phyloP scores from a whole-genome alignment of 768 basidiomycete species.

The Chalciporus pseudorubinellus region DNA sequence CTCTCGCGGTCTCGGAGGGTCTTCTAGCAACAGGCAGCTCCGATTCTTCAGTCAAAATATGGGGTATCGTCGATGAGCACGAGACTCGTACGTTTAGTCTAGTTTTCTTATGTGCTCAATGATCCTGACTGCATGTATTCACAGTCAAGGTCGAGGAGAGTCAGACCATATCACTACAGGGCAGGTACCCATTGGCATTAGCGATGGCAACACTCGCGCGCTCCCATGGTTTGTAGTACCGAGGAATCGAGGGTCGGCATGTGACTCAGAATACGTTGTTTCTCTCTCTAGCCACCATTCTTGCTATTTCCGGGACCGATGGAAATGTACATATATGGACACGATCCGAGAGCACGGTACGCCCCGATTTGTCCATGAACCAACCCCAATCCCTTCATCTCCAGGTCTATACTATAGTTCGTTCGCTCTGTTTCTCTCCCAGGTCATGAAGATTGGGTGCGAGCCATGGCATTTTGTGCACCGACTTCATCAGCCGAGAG shows the following conservation, averaged over 20 bases:
- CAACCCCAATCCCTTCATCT: constrained; percentile 2
- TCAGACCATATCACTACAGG: constrained; percentile 63
- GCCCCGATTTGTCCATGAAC: constrained; percentile 17
- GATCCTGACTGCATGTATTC: background rate
- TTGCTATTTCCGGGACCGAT: constrained; percentile 87
- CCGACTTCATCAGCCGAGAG: constrained; percentile 23
- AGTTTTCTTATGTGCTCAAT: constrained; percentile 1
- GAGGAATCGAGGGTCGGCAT: constrained; percentile 1
- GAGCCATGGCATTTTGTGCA: constrained; percentile 65
- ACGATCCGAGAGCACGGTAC: constrained; percentile 55
- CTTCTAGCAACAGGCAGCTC: constrained; percentile 77
- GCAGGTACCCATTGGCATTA: constrained; percentile 73
- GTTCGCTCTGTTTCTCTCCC: constrained; percentile 55
- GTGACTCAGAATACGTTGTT: background rate
- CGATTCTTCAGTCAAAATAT: constrained; percentile 76
- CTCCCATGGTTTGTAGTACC: constrained; percentile 52
- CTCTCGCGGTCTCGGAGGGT: constrained; percentile 50
- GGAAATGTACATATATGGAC: constrained; percentile 76
- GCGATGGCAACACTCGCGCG: constrained; percentile 63
- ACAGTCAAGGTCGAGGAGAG: constrained; percentile 40
- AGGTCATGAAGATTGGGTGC: constrained; percentile 97
- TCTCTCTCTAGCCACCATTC: constrained; percentile 47
- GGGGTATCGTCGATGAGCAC: constrained; percentile 42
- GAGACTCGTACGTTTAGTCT: constrained; percentile 27
- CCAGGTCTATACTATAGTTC: constrained; percentile 41